A percentile compares a stretch with the other conserved stretches of the same genome.
Conservation (phyloP, 345 rosid genomes). For the Eucalyptus fibrosa region DNA sequence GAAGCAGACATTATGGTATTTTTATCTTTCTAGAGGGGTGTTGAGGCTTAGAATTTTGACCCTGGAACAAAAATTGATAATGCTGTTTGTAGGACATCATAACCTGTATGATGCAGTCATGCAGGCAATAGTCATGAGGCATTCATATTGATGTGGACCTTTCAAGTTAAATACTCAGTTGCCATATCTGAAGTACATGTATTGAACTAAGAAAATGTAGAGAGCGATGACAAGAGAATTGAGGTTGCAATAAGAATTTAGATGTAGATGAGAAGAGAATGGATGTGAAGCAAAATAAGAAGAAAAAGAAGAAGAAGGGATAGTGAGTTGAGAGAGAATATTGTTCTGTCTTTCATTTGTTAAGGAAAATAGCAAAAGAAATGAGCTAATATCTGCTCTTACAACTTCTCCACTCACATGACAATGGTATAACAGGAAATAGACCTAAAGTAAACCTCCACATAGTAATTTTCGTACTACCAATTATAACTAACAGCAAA, state of each 20-base stretch:
- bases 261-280: neutral
- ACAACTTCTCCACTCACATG: neutral
- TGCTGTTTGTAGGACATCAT: neutral
- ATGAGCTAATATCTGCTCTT: neutral
- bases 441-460: neutral
- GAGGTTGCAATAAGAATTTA: neutral
- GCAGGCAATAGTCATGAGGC: neutral
- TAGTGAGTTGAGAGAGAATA: neutral
- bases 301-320: neutral
- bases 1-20: neutral
- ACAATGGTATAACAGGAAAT: neutral
- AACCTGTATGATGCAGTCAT: neutral
- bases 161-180: neutral
- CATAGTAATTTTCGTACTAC: neutral
- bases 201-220: neutral
- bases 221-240: neutral
- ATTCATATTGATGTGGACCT: neutral
- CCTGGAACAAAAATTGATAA: neutral
- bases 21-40: neutral
- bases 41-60: neutral
- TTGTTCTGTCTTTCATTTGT: neutral
- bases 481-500: neutral
- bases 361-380: neutral
- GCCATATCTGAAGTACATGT: neutral
- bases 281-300: neutral